Evolutionary conservation across 306 rosid species (phyloP).

Genomic region (Corylus americana): DNA sequence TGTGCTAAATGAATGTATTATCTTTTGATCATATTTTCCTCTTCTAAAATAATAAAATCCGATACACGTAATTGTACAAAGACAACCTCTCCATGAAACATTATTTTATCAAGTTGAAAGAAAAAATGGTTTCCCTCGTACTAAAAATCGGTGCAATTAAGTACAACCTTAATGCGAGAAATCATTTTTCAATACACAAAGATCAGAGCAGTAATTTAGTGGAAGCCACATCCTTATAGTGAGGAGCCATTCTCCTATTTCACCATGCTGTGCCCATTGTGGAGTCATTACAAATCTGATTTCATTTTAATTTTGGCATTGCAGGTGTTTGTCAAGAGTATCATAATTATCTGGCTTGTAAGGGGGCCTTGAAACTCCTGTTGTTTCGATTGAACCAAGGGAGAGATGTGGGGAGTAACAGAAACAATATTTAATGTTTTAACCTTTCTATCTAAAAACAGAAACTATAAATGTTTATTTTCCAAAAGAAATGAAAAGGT

Average conservation of each 20-base stretch:
- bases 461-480: neutral
- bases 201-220: constrained; percentile 5
- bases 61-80: neutral
- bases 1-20: neutral
- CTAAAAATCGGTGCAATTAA: neutral
- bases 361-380: neutral
- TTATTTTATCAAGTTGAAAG: neutral
- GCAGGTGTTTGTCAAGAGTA: neutral
- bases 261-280: neutral
- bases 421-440: neutral
- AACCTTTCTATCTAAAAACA: neutral
- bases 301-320: constrained; percentile 1
- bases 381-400: neutral
- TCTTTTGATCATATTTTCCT: neutral
- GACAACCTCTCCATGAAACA: neutral
- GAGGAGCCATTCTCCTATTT: neutral
- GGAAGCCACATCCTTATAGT: neutral
- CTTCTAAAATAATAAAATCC: neutral
- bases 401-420: neutral
- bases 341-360: constrained; percentile 1
- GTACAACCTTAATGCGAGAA: neutral
- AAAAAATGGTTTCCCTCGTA: neutral
- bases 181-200: neutral
- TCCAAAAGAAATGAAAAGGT: neutral
- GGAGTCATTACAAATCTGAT: neutral